Evolutionary conservation across 2,329 filamentous ascomycete genomes (phyloP), one percentile per base, ranked within the genome.

Genomic region (Capronia americana): DNA sequence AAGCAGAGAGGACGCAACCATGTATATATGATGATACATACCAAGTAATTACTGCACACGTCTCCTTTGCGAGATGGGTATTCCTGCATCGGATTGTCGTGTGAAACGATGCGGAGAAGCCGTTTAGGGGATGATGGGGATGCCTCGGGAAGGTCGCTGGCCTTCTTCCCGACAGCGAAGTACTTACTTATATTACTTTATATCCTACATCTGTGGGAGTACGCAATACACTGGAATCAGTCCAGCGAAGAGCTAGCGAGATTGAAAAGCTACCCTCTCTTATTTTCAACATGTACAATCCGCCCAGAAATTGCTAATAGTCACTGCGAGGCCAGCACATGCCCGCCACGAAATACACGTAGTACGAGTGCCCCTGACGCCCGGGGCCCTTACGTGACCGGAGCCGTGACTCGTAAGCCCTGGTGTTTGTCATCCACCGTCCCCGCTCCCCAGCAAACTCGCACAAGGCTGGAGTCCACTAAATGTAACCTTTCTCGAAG

Each of bases 381-480:
- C n/a, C n/a, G n/a, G n/a, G n/a, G 32, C 1, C 32, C 32, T 4
- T 34, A 34, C 10, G 10, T 34, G 10, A 34, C 32, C 4, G 32
- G 10, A 2, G 10, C 3, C 28, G 28, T 30, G 28, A 34, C 32
- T 34, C 10, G 32, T 34, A 34, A 12, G 32, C 11, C 32, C 32
- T 41, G 4, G 48, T 51, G 20, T 51, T 51, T 23, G 48, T 51
- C 48, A 51, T 24, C 46, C 46, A 3, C 30, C 7, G n/a, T n/a
- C n/a, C n/a, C n/a, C n/a, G n/a, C n/a, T 6, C 46, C 8, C 46
- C 12, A 41, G 14, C 30, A 32, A 32, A 32, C 34, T 17, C 34
- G 12, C 34, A 44, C 20, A 26, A 51, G 48, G 48, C 48, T 51
- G n/a, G n/a, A n/a, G n/a, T n/a, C 48, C 48, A 51, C 48, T 26